Conservation (phyloP, 495 filamentous ascomycete genomes). For the Talaromyces ruber region DNA sequence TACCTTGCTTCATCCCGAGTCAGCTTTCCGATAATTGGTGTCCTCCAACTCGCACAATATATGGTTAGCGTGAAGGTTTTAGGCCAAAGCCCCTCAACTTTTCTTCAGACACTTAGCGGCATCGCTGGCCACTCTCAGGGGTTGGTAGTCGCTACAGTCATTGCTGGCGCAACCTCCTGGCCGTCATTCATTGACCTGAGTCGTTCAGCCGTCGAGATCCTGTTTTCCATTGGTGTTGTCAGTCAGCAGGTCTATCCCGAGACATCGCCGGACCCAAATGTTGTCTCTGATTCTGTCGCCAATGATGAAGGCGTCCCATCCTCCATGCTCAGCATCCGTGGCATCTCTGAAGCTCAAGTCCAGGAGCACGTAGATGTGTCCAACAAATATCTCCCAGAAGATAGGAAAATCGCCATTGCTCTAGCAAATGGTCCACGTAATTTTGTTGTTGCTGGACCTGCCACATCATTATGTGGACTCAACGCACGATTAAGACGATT, state of each 20-base stretch:
- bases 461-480: slow-evolving; percentile 14
- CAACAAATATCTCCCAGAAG: slow-evolving; percentile 8
- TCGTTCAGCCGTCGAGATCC: not conserved
- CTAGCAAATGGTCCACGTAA: slow-evolving; percentile 22
- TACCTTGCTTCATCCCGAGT: slow-evolving; percentile 97
- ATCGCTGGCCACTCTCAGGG: slow-evolving; percentile 27
- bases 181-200: slow-evolving; percentile 10
- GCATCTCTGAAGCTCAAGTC: slow-evolving; percentile 23
- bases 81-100: not conserved
- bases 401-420: slow-evolving; percentile 14
- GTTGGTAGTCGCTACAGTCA: slow-evolving; percentile 16
- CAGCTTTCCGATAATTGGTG: slow-evolving; percentile 89
- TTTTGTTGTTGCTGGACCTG: slow-evolving; percentile 23
- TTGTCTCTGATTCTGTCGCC: slow-evolving; percentile 9
- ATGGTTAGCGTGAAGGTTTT: slow-evolving; percentile 26
- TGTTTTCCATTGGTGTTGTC: not conserved
- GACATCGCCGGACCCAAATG: not conserved
- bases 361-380: slow-evolving; percentile 24
- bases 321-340: slow-evolving; percentile 4
- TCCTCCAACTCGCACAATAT: slow-evolving; percentile 91
- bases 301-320: slow-evolving; percentile 10
- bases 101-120: not conserved
- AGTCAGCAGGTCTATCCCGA: slow-evolving; percentile 12
- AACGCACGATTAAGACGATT: slow-evolving; percentile 7
- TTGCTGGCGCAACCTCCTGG: slow-evolving; percentile 21